Evolutionary conservation across 2,329 filamentous ascomycete species (phyloP).

Genomic region (Phyllosticta citrichinensis): DNA sequence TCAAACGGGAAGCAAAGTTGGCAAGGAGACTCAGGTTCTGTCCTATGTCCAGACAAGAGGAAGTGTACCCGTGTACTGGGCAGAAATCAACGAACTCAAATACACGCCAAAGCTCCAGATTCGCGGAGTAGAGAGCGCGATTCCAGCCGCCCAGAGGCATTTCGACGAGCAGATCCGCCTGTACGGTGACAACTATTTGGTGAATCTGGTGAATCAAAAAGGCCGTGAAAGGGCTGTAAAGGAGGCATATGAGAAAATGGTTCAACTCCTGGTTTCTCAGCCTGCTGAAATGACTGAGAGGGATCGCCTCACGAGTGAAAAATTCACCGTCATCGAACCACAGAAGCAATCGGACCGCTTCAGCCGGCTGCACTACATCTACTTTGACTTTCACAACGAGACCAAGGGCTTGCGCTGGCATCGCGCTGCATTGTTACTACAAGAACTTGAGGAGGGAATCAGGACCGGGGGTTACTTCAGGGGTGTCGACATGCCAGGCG

Average conservation of each 20-base stretch:
- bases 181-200: conserved; percentile 94
- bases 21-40: conserved; percentile 75
- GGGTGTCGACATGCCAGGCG: conserved; percentile 73
- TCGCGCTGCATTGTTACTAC: conserved; percentile 75
- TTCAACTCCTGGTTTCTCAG: conserved; percentile 61
- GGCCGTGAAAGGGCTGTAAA: conserved; percentile 85
- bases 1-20: conserved; percentile 48
- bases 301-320: conserved; percentile 62
- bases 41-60: conserved; percentile 95
- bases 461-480: conserved; percentile 83
- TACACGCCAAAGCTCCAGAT: conserved; percentile 89
- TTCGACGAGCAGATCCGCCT: conserved; percentile 88
- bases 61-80: conserved; percentile 93
- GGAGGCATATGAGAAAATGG: conserved; percentile 85
- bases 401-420: conserved; percentile 94
- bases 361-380: conserved; percentile 87
- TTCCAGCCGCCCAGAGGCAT: conserved; percentile 71
- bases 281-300: conserved; percentile 56
- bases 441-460: conserved; percentile 68
- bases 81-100: conserved; percentile 84
- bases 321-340: conserved; percentile 69
- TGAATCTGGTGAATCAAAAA: conserved; percentile 95
- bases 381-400: conserved; percentile 97
- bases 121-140: conserved; percentile 69
- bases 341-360: conserved; percentile 51